These are phyloP conservation scores for Triticum monococcum DNA, from an alignment of 176 grass and related monocot genomes.

Conservation along the genomic window DNA sequence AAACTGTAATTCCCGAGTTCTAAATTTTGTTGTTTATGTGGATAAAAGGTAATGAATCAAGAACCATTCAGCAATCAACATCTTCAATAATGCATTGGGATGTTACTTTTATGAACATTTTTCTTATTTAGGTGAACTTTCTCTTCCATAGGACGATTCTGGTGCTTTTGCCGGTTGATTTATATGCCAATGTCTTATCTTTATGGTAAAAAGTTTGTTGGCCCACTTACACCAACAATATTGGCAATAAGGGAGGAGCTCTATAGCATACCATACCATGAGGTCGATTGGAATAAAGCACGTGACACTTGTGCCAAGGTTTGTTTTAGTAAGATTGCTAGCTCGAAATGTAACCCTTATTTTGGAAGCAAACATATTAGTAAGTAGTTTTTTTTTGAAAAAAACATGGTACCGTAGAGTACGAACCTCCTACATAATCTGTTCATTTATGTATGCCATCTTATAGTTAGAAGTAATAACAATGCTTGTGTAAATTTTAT, in stretches of 20 bases:
- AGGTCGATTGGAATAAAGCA: conserved; percentile 62
- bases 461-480: neutral
- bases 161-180: conserved; percentile 48
- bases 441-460: neutral
- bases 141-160: conserved; percentile 46
- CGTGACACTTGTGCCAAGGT: conserved; percentile 74
- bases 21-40: neutral
- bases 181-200: conserved; percentile 87
- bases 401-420: neutral
- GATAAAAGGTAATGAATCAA: neutral
- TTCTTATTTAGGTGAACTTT: neutral
- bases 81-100: neutral
- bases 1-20: neutral
- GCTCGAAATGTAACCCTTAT: neutral
- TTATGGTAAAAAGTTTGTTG: conserved; percentile 70
- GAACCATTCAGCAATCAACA: neutral
- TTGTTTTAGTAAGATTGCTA: neutral
- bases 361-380: no score
- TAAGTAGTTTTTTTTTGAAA: neutral
- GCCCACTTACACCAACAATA: conserved; percentile 50
- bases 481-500: neutral
- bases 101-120: neutral
- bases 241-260: conserved; percentile 58
- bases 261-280: conserved; percentile 42
- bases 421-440: neutral